These are phyloP conservation scores for Dryadomyces quercus-mongolicae DNA, from an alignment of 2,329 filamentous ascomycete genomes.

Conservation along the genomic window DNA sequence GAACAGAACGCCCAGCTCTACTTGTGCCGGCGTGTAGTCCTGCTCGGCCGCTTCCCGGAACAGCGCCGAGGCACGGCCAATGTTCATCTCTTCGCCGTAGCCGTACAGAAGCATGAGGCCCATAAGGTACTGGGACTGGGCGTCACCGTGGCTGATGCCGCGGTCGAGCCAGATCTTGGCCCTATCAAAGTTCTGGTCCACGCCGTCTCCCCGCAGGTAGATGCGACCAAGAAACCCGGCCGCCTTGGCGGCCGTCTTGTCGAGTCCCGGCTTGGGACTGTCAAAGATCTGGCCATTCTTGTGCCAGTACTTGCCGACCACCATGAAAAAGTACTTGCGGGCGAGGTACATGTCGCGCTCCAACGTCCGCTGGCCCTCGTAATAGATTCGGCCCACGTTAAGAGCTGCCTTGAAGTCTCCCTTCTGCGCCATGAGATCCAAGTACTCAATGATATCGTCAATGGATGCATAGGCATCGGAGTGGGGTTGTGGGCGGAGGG, in stretches of 20 bases:
- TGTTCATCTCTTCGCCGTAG: slow-evolving; percentile 52
- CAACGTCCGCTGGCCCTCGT: slow-evolving; percentile 70
- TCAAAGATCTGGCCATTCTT: slow-evolving; percentile 63
- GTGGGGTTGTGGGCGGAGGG: slow-evolving; percentile 57
- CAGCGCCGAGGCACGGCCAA: slow-evolving; percentile 58
- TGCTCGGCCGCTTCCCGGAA: slow-evolving; percentile 73
- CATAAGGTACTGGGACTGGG: slow-evolving; percentile 73
- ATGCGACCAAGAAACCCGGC: slow-evolving; percentile 82
- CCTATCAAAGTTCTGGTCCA: slow-evolving; percentile 63
- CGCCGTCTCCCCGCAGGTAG: slow-evolving; percentile 78
- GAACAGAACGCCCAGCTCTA: slow-evolving; percentile 71
- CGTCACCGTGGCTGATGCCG: slow-evolving; percentile 62
- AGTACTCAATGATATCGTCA: slow-evolving; percentile 88
- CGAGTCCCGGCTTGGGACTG: slow-evolving; percentile 56
- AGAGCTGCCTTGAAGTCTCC: slow-evolving; percentile 81
- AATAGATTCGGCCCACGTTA: slow-evolving; percentile 74
- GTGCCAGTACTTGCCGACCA: slow-evolving; percentile 72
- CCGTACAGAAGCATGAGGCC: slow-evolving; percentile 77
- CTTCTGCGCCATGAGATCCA: slow-evolving; percentile 81
- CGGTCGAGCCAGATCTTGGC: slow-evolving; percentile 76
- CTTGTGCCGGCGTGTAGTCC: slow-evolving; percentile 68
- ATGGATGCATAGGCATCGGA: slow-evolving; percentile 77
- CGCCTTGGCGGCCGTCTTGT: slow-evolving; percentile 70
- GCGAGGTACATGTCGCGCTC: slow-evolving; percentile 62
- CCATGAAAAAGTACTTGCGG: slow-evolving; percentile 67